phyloP scores from a whole-genome alignment of 2,329 filamentous ascomycete genomes.

The Colletotrichum sp. region DNA sequence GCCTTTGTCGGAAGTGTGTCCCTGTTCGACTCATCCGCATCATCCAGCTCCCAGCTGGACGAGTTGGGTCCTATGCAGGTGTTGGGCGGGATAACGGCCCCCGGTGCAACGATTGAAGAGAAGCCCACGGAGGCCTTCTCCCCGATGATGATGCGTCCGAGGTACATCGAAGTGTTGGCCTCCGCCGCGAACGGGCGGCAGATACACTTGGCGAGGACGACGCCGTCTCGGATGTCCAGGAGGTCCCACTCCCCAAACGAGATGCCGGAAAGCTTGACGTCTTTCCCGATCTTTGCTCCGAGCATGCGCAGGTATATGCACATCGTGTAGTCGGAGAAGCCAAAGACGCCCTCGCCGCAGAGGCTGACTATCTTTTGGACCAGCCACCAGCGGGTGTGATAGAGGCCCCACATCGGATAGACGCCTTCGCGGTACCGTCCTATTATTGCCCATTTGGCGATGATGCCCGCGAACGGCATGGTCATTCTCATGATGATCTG shows the following conservation, averaged over 20 bases:
- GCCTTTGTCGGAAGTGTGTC: constrained; percentile 42
- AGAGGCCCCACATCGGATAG: constrained; percentile 64
- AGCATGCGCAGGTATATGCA: constrained; percentile 55
- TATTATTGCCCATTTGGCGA: constrained; percentile 60
- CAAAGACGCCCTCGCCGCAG: constrained; percentile 53
- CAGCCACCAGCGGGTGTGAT: constrained; percentile 65
- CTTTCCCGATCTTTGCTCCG: constrained; percentile 57
- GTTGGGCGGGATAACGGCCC: constrained; percentile 50
- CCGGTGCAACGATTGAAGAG: constrained; percentile 55
- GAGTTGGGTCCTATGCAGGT: constrained; percentile 62
- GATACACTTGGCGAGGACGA: constrained; percentile 48
- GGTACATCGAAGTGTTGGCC: constrained; percentile 63
- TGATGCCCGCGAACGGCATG: constrained; percentile 52
- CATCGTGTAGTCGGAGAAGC: constrained; percentile 40
- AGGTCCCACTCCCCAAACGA: constrained; percentile 62
- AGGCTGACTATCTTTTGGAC: constrained; percentile 57
- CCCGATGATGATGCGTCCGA: constrained; percentile 56
- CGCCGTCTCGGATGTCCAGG: constrained; percentile 57
- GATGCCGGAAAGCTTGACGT: constrained; percentile 51
- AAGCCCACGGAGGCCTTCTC: constrained; percentile 51
- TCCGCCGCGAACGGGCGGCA: constrained; percentile 60
- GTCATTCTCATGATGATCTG: constrained; percentile 42
- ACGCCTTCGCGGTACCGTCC: constrained; percentile 57
- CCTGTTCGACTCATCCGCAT: constrained; percentile 52
- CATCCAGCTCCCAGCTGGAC: constrained; percentile 59